Base-by-base conservation (phyloP, 2,329 filamentous ascomycete species). In the Thelonectria rubi region DNA sequence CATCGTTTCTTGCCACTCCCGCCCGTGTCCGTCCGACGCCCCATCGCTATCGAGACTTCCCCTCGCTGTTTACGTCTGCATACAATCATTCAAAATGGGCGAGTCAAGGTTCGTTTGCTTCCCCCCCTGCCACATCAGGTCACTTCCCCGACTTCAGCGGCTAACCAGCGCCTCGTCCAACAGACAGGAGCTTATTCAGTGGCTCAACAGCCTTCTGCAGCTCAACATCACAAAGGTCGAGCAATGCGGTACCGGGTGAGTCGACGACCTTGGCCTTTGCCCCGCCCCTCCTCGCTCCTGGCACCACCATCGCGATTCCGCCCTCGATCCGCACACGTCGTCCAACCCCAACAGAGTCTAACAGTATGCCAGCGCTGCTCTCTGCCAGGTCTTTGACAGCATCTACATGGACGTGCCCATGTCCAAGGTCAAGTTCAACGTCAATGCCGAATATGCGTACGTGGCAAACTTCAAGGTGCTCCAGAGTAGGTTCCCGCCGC, bases 211-310 rank as follows among this genome's bases (percentile, higher is more conserved):
- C 85, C 91, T 99, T 65, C 89, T 99, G 53, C 93, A 97, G 83
- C 90, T 99, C 75, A 99, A 98, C 83, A 89, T 99, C 74, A 98
- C 91, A 74, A 98, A 97, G 82, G 93, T 99, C 77, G 95, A 99
- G 83, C 95, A 99, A 86, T 98, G 94, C 79, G 95, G 95, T 78
- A 98, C 94, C 75, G 95, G 94, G 94, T 98, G 67, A 74, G 75
- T 77, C 62, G 54, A 67, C 73, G 55, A 67, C 73, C 82, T 78
- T 65, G 68, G 49, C 53, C 54, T 45, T 61, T 62, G 64, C 65
- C 69, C 73, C 70, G 67, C 71, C 69, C 66, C 66, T 68, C 69
- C 56, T 65, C 65, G 63, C 62, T 68, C 69, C 56, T 65, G 64
- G 63, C 62, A 68, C 65, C 60, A 63, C 65, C 62, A 55, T 69